Evolutionary conservation across 78 protist species (phyloP), one percentile per base, ranked within the genome.

Genomic region (Corallochytrium limacisporum): DNA sequence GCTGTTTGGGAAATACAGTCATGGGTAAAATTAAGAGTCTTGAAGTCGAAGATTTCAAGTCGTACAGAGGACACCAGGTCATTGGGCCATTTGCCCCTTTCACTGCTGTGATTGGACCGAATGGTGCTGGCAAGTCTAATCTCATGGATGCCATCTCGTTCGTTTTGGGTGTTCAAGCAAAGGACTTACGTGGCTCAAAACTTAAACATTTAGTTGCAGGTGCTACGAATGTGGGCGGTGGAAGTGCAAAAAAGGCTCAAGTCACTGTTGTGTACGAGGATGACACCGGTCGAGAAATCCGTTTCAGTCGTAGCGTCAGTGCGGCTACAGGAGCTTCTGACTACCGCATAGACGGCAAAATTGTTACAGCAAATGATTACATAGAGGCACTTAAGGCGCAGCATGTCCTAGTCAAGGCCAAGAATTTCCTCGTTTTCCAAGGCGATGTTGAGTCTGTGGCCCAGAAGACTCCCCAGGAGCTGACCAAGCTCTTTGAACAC

Each of bases 41-140:
- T 53, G 91, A 85, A 59, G 38, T 92, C 40, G 44, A 70, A 3
- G 83, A 97, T 75, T 97, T 94, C 91, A 97, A 97, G 81, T 77
- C 91, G 7, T 97, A 92, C 77, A 49, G 44, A 1, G 97, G 62
- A 0, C 0, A 20, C 12, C 96, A 80, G 22, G 13, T 26, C 18
- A 57, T 94, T n/a, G 98, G 99, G 0, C 97, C 98, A 1, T 90
- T 91, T 51, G 18, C n/a, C 28, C 60, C 81, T 46, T 93, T 95
- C 65, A 73, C 87, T 15, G 83, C 94, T 28, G 65, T 95, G n/a
- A 87, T 95, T 36, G 99, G 99, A 0, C 98, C 99, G 15, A 95
- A 95, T 37, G 99, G 99, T 18, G 22, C 85, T 0, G 98, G 87
- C 35, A 92, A 92, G 33, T 81, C 91, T 28, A 94, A 94, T 60